A percentile compares a stretch with the other conserved stretches of the same genome.
Evolutionary conservation across 805 yeast genomes (phyloP).

Genomic region (Pichia californica): DNA sequence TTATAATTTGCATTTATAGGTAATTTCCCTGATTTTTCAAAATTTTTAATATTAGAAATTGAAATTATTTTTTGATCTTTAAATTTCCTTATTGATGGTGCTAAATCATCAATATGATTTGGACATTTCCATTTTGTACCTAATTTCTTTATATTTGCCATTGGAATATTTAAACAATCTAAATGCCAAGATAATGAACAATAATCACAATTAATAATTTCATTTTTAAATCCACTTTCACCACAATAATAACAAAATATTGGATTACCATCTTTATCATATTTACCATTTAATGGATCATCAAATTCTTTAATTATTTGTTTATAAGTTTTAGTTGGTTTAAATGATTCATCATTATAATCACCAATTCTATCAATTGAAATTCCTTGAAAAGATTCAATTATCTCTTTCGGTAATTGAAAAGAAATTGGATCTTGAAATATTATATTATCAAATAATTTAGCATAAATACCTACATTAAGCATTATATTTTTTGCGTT

Average conservation of each 20-base stretch:
- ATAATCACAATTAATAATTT: slow-evolving; percentile 71
- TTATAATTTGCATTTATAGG: slow-evolving; percentile 48
- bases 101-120: slow-evolving; percentile 56
- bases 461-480: slow-evolving; percentile 43
- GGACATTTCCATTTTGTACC: slow-evolving; percentile 92
- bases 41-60: slow-evolving; percentile 36
- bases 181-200: slow-evolving; percentile 83
- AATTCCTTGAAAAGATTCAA: slow-evolving; percentile 71
- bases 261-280: slow-evolving; percentile 64
- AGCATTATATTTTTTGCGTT: background rate
- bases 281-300: slow-evolving; percentile 53
- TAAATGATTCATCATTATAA: slow-evolving; percentile 57
- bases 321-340: slow-evolving; percentile 38
- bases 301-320: slow-evolving; percentile 39
- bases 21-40: slow-evolving; percentile 36
- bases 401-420: slow-evolving; percentile 58
- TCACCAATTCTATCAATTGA: slow-evolving; percentile 62
- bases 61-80: slow-evolving; percentile 48
- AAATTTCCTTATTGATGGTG: slow-evolving; percentile 43
- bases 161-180: slow-evolving; percentile 77
- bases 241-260: slow-evolving; percentile 73
- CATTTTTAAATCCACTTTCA: slow-evolving; percentile 43
- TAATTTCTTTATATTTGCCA: slow-evolving; percentile 62
- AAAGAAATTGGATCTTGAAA: slow-evolving; percentile 61
- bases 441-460: slow-evolving; percentile 52